These are phyloP conservation scores for Macrotyloma uniflorum DNA, from an alignment of 306 rosid species.

Conservation along the genomic window DNA sequence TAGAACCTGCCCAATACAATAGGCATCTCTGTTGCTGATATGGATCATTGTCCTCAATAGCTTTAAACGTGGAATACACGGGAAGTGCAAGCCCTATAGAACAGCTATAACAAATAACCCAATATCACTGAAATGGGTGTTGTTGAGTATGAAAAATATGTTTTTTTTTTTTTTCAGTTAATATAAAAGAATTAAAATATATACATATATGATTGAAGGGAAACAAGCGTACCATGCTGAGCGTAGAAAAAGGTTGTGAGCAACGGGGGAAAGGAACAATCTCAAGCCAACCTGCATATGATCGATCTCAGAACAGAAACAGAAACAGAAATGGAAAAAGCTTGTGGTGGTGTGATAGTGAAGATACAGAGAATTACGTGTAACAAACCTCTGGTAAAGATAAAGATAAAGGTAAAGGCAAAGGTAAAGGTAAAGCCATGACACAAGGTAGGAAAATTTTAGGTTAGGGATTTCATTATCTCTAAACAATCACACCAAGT, in stretches of 20 bases:
- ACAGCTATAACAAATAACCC: slow-evolving; percentile 47
- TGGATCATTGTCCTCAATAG: slow-evolving; percentile 57
- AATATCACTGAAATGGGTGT: not conserved
- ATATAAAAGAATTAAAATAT: not conserved
- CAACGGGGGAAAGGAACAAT: slow-evolving; percentile 45
- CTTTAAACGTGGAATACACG: slow-evolving; percentile 64
- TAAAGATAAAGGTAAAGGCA: not conserved
- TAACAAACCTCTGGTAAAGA: slow-evolving; percentile 1
- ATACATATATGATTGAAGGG: not conserved
- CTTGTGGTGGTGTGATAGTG: not conserved
- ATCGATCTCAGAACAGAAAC: not conserved
- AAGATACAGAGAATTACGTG: not conserved
- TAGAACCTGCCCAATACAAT: slow-evolving; percentile 63
- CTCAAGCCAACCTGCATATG: slow-evolving; percentile 52
- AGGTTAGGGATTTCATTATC: not conserved
- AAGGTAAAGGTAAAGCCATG: slow-evolving; percentile 16
- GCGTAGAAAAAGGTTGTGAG: slow-evolving; percentile 47
- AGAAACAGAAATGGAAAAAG: not conserved
- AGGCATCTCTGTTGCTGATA: slow-evolving; percentile 57
- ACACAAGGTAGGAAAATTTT: not conserved
- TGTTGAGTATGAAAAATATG: not conserved
- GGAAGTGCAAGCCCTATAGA: slow-evolving; percentile 59
- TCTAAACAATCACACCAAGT: too few relatives aligned
- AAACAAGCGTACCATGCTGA: slow-evolving; percentile 52
- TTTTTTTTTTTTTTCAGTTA: not conserved